These are phyloP conservation scores for Hanseniaspora guilliermondii DNA, from an alignment of 805 yeast genomes.

Conservation along the genomic window DNA sequence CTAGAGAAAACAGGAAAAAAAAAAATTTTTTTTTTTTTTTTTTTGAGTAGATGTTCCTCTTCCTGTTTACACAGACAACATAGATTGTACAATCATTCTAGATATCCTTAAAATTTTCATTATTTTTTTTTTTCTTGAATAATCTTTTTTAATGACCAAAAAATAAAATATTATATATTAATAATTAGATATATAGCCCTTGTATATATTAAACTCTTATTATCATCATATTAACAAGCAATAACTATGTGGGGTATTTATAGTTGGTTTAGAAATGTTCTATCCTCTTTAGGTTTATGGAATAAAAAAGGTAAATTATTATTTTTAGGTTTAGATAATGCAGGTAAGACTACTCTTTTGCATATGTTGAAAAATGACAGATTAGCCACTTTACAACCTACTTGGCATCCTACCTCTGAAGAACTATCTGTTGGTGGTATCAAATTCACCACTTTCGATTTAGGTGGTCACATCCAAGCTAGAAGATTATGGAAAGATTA, in stretches of 20 bases:
- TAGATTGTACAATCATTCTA: too few relatives aligned
- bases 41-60: too few relatives aligned
- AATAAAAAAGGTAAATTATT: conserved; percentile 93
- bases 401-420: conserved; percentile 97
- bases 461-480: conserved; percentile 98
- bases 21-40: too few relatives aligned
- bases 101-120: too few relatives aligned
- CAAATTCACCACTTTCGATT: conserved; percentile 92
- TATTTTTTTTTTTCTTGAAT: too few relatives aligned
- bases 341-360: conserved; percentile 86
- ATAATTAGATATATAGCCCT: conserved; percentile 15
- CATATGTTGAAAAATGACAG: conserved; percentile 90
- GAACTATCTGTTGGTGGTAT: conserved; percentile 94
- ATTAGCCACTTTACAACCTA: conserved; percentile 93
- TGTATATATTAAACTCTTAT: conserved; percentile 24
- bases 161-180: too few relatives aligned
- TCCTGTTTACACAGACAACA: too few relatives aligned
- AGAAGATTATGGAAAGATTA: conserved; percentile 99
- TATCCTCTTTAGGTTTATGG: conserved; percentile 70
- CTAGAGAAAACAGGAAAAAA: too few relatives aligned
- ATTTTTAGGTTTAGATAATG: conserved; percentile 93
- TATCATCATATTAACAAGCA: background rate
- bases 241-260: conserved; percentile 14
- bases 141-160: too few relatives aligned
- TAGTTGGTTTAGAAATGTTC: conserved; percentile 44